Conservation (phyloP, 345 rosid genomes). For the Brassica juncea region DNA sequence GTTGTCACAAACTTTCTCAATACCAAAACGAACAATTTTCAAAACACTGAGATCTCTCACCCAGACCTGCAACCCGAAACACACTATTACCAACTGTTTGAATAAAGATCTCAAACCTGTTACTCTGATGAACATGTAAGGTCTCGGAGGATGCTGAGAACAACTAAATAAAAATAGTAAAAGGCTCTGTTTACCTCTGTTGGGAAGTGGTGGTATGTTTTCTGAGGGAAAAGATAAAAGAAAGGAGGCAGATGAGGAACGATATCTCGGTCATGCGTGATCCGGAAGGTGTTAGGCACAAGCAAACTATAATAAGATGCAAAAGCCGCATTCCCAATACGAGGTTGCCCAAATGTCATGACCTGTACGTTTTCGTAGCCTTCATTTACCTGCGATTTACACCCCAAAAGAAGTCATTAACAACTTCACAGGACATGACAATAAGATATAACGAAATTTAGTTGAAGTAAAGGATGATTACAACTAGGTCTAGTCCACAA, state of each 20-base stretch:
- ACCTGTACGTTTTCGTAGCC: conserved; percentile 63
- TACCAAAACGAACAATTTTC: conserved; percentile 36
- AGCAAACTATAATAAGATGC: conserved; percentile 65
- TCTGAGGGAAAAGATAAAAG: conserved; percentile 62
- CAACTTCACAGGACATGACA: conserved; percentile 6
- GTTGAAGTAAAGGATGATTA: conserved; percentile 37
- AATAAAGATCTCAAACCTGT: background rate
- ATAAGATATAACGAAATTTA: background rate
- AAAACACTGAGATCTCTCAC: conserved; percentile 23
- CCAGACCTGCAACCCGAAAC: conserved; percentile 36
- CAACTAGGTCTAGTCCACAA: conserved; percentile 82
- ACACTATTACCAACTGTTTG: conserved; percentile 6
- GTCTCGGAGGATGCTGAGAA: background rate
- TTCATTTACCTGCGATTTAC: conserved; percentile 61
- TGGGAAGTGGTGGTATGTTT: conserved; percentile 97
- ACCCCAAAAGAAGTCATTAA: conserved; percentile 11
- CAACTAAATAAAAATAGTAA: background rate
- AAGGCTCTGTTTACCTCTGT: conserved; percentile 64
- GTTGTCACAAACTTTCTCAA: conserved; percentile 74
- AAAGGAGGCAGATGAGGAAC: conserved; percentile 97
- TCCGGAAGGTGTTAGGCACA: conserved; percentile 77
- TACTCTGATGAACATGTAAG: conserved; percentile 4
- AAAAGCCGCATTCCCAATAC: conserved; percentile 89
- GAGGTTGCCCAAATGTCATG: conserved; percentile 96
- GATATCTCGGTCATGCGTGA: conserved; percentile 77